These are phyloP conservation scores for Fusarium tupiense DNA, from an alignment of 2,329 filamentous ascomycete genomes.

Conservation along the genomic window DNA sequence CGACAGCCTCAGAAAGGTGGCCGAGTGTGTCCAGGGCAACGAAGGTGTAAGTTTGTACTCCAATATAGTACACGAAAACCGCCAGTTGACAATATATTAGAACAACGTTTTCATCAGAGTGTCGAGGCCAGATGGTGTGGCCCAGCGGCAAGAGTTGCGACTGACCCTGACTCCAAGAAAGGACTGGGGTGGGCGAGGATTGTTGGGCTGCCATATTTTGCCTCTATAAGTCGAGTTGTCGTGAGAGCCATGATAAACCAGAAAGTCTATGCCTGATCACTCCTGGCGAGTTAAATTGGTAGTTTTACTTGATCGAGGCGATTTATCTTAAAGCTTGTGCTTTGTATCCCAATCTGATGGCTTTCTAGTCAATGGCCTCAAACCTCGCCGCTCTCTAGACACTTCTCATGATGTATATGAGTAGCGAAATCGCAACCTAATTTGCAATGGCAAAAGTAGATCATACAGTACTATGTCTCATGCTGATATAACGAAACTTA, in stretches of 20 bases:
- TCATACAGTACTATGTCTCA: neutral
- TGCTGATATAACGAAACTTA: neutral
- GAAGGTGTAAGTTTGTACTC: constrained; percentile 75
- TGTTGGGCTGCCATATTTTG: constrained; percentile 90
- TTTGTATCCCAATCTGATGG: neutral
- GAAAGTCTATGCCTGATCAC: neutral
- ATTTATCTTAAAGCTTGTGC: neutral
- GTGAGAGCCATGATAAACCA: neutral
- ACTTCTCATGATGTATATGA: neutral
- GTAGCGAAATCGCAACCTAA: neutral
- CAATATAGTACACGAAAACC: neutral
- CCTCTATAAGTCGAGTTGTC: constrained; percentile 64
- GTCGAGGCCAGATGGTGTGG: constrained; percentile 58
- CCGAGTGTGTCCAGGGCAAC: constrained; percentile 88
- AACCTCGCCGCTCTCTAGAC: neutral
- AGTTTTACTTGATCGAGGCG: neutral
- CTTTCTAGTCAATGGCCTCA: neutral
- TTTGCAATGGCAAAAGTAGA: neutral
- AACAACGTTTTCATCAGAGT: constrained; percentile 76
- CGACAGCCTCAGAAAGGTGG: constrained; percentile 84
- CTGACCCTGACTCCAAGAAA: constrained; percentile 79
- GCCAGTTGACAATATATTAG: constrained; percentile 56
- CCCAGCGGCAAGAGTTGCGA: constrained; percentile 65
- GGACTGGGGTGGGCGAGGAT: constrained; percentile 89
- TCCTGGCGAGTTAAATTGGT: neutral